phyloP scores from a whole-genome alignment of 2,329 filamentous ascomycete species.

The Neoarthrinium moseri region DNA sequence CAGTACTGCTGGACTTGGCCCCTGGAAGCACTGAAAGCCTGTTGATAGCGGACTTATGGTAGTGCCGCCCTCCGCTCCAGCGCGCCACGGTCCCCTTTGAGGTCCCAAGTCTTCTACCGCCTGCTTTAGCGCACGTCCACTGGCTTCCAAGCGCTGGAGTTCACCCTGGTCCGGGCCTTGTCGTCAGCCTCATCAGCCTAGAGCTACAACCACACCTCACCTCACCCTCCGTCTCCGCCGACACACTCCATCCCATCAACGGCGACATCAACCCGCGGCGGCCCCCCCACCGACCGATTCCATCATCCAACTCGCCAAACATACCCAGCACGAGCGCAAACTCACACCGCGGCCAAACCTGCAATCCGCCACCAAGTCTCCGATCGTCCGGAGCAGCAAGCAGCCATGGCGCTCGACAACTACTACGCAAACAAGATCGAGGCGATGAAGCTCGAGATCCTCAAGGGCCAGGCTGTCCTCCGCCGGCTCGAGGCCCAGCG shows the following conservation, averaged over 20 bases:
- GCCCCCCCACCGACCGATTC: not conserved
- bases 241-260: not conserved
- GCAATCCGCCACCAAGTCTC: not conserved
- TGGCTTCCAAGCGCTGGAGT: slow-evolving; percentile 5
- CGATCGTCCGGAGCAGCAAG: slow-evolving; percentile 22
- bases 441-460: slow-evolving; percentile 99
- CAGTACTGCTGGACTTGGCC: not conserved
- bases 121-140: too few species aligned
- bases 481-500: slow-evolving; percentile 94
- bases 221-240: not conserved
- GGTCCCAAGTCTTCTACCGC: too few species aligned
- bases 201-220: slow-evolving; percentile 4
- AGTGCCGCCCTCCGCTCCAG: not conserved
- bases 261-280: not conserved
- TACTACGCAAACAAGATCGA: slow-evolving; percentile 99
- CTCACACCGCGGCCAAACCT: not conserved
- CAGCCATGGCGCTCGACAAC: slow-evolving; percentile 95
- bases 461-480: slow-evolving; percentile 94
- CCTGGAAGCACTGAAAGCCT: not conserved
- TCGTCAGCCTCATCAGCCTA: slow-evolving; percentile 10
- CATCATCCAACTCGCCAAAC: too few species aligned
- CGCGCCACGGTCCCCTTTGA: not conserved
- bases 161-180: slow-evolving; percentile 7
- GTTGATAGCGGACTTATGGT: not conserved
- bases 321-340: too few species aligned